These are phyloP conservation scores for Colletotrichum lentis DNA, from an alignment of 2,329 filamentous ascomycete species.

Conservation along the genomic window DNA sequence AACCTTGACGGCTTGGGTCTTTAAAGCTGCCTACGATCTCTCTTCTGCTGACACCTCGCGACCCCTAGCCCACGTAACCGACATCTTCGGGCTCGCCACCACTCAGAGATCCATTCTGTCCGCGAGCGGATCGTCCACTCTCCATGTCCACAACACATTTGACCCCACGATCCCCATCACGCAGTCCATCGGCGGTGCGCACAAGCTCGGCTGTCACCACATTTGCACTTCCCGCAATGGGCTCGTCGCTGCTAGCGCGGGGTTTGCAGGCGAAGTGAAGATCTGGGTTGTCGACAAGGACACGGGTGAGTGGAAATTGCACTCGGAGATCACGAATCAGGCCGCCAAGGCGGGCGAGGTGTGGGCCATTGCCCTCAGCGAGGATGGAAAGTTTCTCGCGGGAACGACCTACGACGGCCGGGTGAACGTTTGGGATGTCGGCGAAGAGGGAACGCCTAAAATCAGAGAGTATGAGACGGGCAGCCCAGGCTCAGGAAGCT, in stretches of 20 bases:
- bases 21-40: background rate
- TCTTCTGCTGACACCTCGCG: background rate
- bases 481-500: conserved; percentile 76
- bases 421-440: conserved; percentile 86
- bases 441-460: conserved; percentile 64
- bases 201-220: conserved; percentile 92
- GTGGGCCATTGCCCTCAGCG: conserved; percentile 88
- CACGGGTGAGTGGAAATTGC: conserved; percentile 61
- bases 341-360: conserved; percentile 72
- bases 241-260: conserved; percentile 78
- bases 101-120: conserved; percentile 80
- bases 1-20: conserved; percentile 4
- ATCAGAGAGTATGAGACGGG: conserved; percentile 85
- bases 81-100: conserved; percentile 84
- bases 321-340: conserved; percentile 54
- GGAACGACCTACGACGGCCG: conserved; percentile 86
- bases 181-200: conserved; percentile 81
- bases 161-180: conserved; percentile 76
- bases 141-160: conserved; percentile 81
- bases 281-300: conserved; percentile 75
- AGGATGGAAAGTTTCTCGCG: conserved; percentile 85
- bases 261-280: conserved; percentile 88
- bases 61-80: conserved; percentile 75
- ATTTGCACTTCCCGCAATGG: conserved; percentile 76
- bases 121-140: conserved; percentile 81